Percentiles rank a stretch among this genome's conserved stretches.
Conservation (phyloP, 805 yeast genomes). For the Yarrowia keelungensis region DNA sequence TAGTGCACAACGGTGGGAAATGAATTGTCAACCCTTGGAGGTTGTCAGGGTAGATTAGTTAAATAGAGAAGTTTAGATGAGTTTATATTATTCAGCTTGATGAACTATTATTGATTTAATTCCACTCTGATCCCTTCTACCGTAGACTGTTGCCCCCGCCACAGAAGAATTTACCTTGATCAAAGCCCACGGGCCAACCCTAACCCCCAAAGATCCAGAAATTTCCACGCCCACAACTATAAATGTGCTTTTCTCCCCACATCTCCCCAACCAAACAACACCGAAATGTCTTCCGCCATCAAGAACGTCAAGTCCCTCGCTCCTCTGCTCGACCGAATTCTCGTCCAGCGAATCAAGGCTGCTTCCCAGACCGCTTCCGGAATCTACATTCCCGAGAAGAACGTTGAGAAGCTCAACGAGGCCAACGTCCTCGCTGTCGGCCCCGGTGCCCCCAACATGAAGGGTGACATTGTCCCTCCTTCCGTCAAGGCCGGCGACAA, state of each 20-base stretch:
- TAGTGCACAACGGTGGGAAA: neutral
- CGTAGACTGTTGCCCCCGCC: no score
- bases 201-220: slow-evolving; percentile 35
- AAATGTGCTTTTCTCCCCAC: slow-evolving; percentile 35
- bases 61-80: no score
- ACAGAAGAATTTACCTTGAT: no score
- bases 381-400: slow-evolving; percentile 92
- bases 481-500: slow-evolving; percentile 89
- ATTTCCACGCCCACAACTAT: slow-evolving; percentile 38
- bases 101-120: no score
- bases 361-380: slow-evolving; percentile 92
- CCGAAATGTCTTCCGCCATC: slow-evolving; percentile 52
- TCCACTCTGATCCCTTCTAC: no score
- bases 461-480: slow-evolving; percentile 75
- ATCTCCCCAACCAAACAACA: neutral
- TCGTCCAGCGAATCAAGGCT: slow-evolving; percentile 93
- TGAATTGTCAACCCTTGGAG: neutral
- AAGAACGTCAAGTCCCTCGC: slow-evolving; percentile 86
- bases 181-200: slow-evolving; percentile 16
- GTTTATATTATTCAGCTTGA: no score
- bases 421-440: slow-evolving; percentile 92
- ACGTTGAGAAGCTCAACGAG: slow-evolving; percentile 90
- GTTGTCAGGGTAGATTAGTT: no score
- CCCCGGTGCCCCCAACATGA: slow-evolving; percentile 82
- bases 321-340: slow-evolving; percentile 94